Percentiles rank a stretch among this genome's conserved stretches.
Conservation (phyloP, 164 flowering plant species). For the Tetrastigma voinierianum region DNA sequence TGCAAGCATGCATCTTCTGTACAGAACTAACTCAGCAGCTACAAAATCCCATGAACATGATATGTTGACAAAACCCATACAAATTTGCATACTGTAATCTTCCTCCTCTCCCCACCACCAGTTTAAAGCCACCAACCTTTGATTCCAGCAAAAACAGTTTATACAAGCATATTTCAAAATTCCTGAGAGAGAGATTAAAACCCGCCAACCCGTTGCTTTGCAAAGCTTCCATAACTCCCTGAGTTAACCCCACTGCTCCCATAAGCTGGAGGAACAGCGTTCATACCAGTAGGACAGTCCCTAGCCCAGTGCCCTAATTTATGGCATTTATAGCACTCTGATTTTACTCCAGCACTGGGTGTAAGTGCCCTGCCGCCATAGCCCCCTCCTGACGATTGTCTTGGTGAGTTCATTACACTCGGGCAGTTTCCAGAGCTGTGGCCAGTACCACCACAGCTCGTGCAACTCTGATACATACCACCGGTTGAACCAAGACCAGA, state of each 20-base stretch:
- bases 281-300: constrained; percentile 58
- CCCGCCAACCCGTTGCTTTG: constrained; percentile 32
- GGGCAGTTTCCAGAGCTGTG: constrained; percentile 78
- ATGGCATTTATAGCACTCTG: constrained; percentile 74
- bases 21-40: too few species aligned
- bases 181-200: constrained; percentile 20
- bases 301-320: constrained; percentile 82
- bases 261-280: constrained; percentile 33
- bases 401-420: constrained; percentile 39
- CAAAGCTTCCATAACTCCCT: constrained; percentile 32
- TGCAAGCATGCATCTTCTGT: too few species aligned
- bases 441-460: constrained; percentile 62
- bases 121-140: too few species aligned
- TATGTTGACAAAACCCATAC: too few species aligned
- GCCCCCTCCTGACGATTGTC: constrained; percentile 43
- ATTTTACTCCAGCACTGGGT: constrained; percentile 26
- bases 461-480: constrained; percentile 37
- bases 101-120: too few species aligned
- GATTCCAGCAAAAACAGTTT: too few species aligned
- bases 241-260: constrained; percentile 24
- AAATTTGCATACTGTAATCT: too few species aligned
- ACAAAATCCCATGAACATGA: too few species aligned
- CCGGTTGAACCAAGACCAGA: constrained; percentile 24
- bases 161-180: too few species aligned
- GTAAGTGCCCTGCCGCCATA: constrained; percentile 21